A percentile compares a stretch with the other conserved stretches of the same genome.
These are phyloP conservation scores for Trifolium subterraneum DNA, from an alignment of 306 rosid species.

Conservation along the genomic window DNA sequence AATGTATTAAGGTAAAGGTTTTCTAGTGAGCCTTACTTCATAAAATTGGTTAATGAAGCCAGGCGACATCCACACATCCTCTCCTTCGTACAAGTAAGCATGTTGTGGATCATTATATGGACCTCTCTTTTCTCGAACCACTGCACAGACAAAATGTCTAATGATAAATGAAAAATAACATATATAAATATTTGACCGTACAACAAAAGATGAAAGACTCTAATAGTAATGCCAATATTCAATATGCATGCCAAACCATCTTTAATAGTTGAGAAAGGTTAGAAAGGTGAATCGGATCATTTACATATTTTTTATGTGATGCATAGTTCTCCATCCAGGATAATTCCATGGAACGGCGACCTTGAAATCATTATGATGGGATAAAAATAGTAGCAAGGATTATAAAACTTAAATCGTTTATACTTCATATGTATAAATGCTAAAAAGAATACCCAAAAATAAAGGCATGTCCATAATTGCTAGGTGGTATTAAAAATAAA, in stretches of 20 bases:
- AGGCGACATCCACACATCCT: slow-evolving; percentile 97
- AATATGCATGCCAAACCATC: background rate
- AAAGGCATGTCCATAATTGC: background rate
- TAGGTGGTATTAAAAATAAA: background rate
- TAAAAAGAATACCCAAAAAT: background rate
- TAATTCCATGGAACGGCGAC: background rate
- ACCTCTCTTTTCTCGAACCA: slow-evolving; percentile 94
- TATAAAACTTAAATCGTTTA: background rate
- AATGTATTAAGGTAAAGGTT: slow-evolving; percentile 36
- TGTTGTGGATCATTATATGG: slow-evolving; percentile 93
- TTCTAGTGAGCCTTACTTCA: slow-evolving; percentile 63
- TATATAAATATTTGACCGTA: background rate
- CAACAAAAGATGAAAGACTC: slow-evolving; percentile 26
- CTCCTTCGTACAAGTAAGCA: slow-evolving; percentile 92
- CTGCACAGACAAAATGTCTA: slow-evolving; percentile 48
- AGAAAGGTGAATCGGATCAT: background rate
- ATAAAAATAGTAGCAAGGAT: background rate
- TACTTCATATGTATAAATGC: background rate
- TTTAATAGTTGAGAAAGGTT: background rate
- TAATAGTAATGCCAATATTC: slow-evolving; percentile 13
- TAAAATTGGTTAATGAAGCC: slow-evolving; percentile 94
- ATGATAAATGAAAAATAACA: slow-evolving; percentile 34
- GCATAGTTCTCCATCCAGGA: slow-evolving; percentile 17
- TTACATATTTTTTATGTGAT: background rate
- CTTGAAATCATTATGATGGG: background rate